These are phyloP conservation scores for Beta corolliflora DNA, from an alignment of 179 eudicot species.

Conservation along the genomic window DNA sequence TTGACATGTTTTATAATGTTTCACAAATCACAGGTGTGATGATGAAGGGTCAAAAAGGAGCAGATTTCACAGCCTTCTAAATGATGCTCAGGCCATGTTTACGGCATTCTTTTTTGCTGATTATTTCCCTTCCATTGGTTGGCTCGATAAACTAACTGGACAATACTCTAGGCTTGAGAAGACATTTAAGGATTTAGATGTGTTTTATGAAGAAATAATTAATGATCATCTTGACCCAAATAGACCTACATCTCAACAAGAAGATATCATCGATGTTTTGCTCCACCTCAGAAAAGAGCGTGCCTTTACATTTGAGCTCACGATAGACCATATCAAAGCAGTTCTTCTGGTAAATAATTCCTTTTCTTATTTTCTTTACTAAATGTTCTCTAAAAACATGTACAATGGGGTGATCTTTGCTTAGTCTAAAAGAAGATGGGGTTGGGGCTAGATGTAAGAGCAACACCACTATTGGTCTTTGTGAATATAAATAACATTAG, in stretches of 20 bases:
- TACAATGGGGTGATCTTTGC: too few species aligned
- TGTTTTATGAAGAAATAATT: slow-evolving; percentile 20
- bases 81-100: slow-evolving; percentile 22
- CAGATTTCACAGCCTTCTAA: slow-evolving; percentile 20
- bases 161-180: slow-evolving; percentile 21
- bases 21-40: slow-evolving; percentile 19
- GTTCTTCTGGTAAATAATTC: slow-evolving; percentile 19
- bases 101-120: slow-evolving; percentile 24
- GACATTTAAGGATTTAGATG: slow-evolving; percentile 21
- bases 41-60: slow-evolving; percentile 12
- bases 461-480: too few species aligned
- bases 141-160: slow-evolving; percentile 25
- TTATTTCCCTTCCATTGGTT: slow-evolving; percentile 24
- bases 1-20: neutral
- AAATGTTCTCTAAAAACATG: too few species aligned
- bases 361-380: too few species aligned
- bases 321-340: slow-evolving; percentile 29
- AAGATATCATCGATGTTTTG: slow-evolving; percentile 21
- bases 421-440: too few species aligned
- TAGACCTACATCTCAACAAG: neutral
- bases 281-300: slow-evolving; percentile 16
- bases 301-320: slow-evolving; percentile 4
- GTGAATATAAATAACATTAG: too few species aligned
- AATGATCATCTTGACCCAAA: slow-evolving; percentile 7
- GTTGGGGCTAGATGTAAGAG: too few species aligned